Conservation (phyloP, 2,329 filamentous ascomycete genomes). For the Xylaria digitata region DNA sequence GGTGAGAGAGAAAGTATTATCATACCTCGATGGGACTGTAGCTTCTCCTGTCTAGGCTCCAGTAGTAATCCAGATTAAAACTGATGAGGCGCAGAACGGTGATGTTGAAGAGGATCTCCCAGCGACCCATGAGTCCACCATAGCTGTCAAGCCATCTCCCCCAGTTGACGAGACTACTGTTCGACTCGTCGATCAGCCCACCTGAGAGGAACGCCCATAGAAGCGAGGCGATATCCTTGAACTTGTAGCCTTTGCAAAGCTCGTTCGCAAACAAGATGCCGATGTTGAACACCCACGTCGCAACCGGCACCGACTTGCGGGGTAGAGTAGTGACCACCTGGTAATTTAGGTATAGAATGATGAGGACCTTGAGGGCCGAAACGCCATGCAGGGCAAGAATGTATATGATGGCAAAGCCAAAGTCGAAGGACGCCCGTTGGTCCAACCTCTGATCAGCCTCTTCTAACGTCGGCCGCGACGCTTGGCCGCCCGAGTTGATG, state of each 20-base stretch:
- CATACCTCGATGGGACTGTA: constrained; percentile 84
- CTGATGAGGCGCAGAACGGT: constrained; percentile 92
- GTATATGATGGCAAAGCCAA: constrained; percentile 82
- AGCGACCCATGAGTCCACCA: constrained; percentile 85
- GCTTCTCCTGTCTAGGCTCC: constrained; percentile 76
- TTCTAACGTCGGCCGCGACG: constrained; percentile 51
- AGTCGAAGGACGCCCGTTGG: constrained; percentile 84
- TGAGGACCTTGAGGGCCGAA: constrained; percentile 83
- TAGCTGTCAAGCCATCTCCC: constrained; percentile 80
- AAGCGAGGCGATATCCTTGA: constrained; percentile 69
- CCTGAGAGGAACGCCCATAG: constrained; percentile 55
- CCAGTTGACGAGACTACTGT: constrained; percentile 65
- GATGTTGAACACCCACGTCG: constrained; percentile 93
- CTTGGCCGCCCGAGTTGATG: constrained; percentile 46
- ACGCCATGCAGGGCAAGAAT: constrained; percentile 84
- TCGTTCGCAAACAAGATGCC: constrained; percentile 90
- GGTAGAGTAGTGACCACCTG: constrained; percentile 79
- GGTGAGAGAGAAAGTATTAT: constrained; percentile 29
- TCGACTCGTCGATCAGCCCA: constrained; percentile 53
- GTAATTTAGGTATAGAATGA: constrained; percentile 86
- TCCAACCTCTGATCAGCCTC: constrained; percentile 69
- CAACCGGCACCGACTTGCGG: constrained; percentile 74
- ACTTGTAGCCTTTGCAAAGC: constrained; percentile 79
- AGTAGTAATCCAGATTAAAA: constrained; percentile 97
- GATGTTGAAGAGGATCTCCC: constrained; percentile 98